Conservation (phyloP, 1,284 basidiomycete species). For the Cutaneotrichosporon cutaneum region DNA sequence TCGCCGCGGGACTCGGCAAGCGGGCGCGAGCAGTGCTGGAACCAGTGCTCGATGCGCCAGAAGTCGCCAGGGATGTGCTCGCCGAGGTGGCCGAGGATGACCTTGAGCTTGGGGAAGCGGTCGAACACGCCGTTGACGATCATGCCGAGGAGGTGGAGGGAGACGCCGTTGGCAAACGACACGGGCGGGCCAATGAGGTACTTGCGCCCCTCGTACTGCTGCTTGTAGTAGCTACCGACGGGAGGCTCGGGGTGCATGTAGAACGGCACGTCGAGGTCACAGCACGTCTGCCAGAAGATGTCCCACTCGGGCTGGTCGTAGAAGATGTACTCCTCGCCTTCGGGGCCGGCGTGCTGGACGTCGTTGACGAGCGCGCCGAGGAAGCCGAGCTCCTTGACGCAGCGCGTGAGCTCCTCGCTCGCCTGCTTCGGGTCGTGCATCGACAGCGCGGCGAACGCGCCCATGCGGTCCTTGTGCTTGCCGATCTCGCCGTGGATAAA, state of each 20-base stretch:
- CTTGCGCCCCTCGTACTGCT: conserved; percentile 43
- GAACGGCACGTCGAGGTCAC: conserved; percentile 47
- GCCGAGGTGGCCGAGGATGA: conserved; percentile 50
- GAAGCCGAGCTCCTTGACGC: conserved; percentile 41
- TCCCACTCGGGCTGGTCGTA: conserved; percentile 39
- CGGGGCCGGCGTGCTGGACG: conserved; percentile 32
- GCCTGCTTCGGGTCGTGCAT: conserved; percentile 49
- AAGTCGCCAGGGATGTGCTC: conserved; percentile 48
- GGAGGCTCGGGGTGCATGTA: conserved; percentile 49
- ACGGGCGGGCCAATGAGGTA: conserved; percentile 46
- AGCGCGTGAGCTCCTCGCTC: conserved; percentile 39
- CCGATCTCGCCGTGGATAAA: conserved; percentile 36
- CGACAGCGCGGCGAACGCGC: conserved; percentile 44
- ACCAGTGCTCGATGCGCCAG: conserved; percentile 49
- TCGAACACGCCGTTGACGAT: conserved; percentile 50
- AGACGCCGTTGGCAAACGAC: conserved; percentile 47
- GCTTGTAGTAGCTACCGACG: conserved; percentile 39
- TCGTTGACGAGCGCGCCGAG: conserved; percentile 37
- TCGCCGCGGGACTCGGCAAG: conserved; percentile 27
- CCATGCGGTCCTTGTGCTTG: conserved; percentile 40
- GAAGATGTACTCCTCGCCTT: conserved; percentile 32
- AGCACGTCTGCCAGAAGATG: conserved; percentile 43
- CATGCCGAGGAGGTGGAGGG: conserved; percentile 45
- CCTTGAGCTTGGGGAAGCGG: conserved; percentile 49
- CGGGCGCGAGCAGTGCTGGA: conserved; percentile 35